Base-by-base conservation (phyloP, 768 basidiomycete genomes). In the Hydnum rufescens region DNA sequence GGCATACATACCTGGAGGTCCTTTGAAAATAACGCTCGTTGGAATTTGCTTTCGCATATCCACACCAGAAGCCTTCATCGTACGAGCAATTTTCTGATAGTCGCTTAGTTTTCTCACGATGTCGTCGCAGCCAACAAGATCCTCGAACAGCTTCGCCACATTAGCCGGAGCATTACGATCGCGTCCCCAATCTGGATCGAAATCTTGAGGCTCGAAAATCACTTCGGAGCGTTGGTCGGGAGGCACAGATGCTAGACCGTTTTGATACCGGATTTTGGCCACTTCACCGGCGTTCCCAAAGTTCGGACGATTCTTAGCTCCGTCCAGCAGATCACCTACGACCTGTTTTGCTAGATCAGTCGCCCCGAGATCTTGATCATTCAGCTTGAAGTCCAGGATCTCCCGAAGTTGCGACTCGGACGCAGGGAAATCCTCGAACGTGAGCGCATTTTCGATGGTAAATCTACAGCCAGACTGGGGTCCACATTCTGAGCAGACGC, bases 241-340 rank as follows among this genome's bases (percentile, higher is more conserved):
- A 18, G 64, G 60, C 8, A 64, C 31, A 39, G 57, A 53, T 22
- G 53, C 55, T 34, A 63, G 63, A 19, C 75, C 69, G 5, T 62
- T 61, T 54, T 74, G 66, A 55, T 70, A 73, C 6, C 67, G 67
- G 19, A 54, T 58, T 58, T 80, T 79, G 0, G 76, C 76, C 2
- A 80, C 77, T 54, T 72, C 76, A 5, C 78, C 78, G 1, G 64
- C 75, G 49, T 80, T 80, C 4, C 78, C 77, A 58, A 80, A 80
- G 62, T 79, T 77, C 4, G 76, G 76, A 4, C 75, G 70, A 51
- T 59, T 62, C 4, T 63, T 58, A 4, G 54, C 52, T 2, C 65
- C 61, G 36, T 57, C 55, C 16, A 66, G 60, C n/a, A 64, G 55
- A 16, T 75, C 71, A 4, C 75, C 67, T 0, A 78, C 79, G 19